Percentiles rank a stretch among this genome's conserved stretches.
These are phyloP conservation scores for Suillus subalutaceus DNA, from an alignment of 768 basidiomycete species.

Conservation along the genomic window DNA sequence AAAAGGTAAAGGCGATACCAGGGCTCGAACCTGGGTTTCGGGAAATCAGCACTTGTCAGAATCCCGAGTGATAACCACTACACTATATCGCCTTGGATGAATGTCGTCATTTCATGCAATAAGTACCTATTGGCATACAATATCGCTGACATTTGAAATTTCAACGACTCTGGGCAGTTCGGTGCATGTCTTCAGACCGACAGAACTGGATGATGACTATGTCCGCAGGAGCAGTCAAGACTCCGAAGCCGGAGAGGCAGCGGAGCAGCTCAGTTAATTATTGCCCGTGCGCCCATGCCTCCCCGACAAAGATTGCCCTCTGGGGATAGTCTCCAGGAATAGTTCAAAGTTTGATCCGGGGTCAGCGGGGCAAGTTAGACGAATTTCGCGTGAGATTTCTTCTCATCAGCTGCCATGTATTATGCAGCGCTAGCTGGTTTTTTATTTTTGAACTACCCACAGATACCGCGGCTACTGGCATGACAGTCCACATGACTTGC, in stretches of 20 bases:
- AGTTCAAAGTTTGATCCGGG: neutral
- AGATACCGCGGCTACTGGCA: neutral
- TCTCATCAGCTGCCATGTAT: neutral
- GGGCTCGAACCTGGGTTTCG: conserved; percentile 12
- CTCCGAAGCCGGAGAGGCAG: neutral
- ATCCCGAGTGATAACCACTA: conserved; percentile 12
- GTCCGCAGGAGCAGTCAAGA: neutral
- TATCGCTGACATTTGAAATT: neutral
- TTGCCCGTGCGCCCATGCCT: neutral
- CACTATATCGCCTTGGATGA: conserved; percentile 8
- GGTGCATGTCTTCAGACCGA: neutral
- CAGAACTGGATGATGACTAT: neutral
- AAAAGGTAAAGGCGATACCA: conserved; percentile 6
- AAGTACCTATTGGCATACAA: neutral
- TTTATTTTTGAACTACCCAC: neutral
- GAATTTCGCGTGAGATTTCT: neutral
- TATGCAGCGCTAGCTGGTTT: neutral
- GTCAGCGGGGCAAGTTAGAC: neutral
- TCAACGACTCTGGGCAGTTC: neutral
- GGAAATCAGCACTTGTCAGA: neutral
- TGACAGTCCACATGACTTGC: neutral
- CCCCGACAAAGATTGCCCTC: neutral
- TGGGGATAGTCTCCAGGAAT: neutral
- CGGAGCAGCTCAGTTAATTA: neutral
- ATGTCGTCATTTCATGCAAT: accelerated